These are phyloP conservation scores for Ettlia oleoabundans DNA, from an alignment of 139 green algal species.

Conservation along the genomic window DNA sequence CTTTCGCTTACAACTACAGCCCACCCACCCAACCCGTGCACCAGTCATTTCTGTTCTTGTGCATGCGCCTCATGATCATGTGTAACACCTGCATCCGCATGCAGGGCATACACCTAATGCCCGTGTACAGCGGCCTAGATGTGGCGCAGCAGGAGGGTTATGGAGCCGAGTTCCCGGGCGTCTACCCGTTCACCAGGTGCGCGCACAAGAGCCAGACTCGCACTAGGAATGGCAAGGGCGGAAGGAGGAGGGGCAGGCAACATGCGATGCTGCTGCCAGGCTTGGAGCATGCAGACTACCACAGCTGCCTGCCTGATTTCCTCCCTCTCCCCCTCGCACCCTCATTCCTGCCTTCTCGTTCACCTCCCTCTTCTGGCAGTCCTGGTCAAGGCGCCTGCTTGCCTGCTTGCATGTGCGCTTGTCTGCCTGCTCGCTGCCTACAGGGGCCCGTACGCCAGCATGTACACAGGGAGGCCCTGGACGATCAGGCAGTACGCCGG, in stretches of 20 bases:
- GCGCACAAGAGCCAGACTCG: neutral
- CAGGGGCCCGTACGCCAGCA: slow-evolving; percentile 66
- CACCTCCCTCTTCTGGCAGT: too few relatives aligned
- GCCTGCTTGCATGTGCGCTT: neutral
- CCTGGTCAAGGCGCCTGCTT: too few relatives aligned
- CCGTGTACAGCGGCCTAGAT: slow-evolving; percentile 58
- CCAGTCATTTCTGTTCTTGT: neutral
- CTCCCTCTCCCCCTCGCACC: neutral
- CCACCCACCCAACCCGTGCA: too few relatives aligned
- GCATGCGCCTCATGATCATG: too few relatives aligned
- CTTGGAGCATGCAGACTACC: too few relatives aligned
- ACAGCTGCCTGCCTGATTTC: neutral
- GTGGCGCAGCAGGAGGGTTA: slow-evolving; percentile 28
- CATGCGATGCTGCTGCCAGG: neutral
- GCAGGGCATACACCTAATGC: slow-evolving; percentile 60
- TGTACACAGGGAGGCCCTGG: slow-evolving; percentile 76
- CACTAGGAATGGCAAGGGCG: too few relatives aligned
- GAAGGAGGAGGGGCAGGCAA: too few relatives aligned
- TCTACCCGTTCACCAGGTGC: slow-evolving; percentile 59
- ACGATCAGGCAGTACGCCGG: slow-evolving; percentile 82
- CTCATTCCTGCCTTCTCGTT: neutral
- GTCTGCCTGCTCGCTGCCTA: neutral
- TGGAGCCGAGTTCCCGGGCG: slow-evolving; percentile 58
- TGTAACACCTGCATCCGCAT: neutral
- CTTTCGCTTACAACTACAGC: too few relatives aligned